Conservation (phyloP, 2,329 filamentous ascomycete species). For the Monosporascus sp. region DNA sequence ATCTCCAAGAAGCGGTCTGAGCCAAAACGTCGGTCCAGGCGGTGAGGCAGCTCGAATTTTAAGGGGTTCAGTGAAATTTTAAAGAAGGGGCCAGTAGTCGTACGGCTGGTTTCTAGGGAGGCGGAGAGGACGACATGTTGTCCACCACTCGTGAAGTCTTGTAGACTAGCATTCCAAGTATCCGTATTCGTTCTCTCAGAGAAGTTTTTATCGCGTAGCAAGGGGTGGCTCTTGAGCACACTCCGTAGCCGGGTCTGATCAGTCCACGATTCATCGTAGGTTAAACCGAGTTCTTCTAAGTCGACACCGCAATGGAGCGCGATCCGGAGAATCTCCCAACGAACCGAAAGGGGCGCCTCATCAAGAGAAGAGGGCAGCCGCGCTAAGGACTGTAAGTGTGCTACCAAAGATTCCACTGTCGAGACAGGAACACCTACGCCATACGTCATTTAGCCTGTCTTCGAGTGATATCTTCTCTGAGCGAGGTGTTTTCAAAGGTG, state of each 20-base stretch:
- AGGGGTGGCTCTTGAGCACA: conserved; percentile 31
- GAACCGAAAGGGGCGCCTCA: conserved; percentile 41
- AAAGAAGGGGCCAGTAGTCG: conserved; percentile 36
- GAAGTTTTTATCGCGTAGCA: conserved; percentile 40
- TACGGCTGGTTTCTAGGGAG: conserved; percentile 32
- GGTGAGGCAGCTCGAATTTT: conserved; percentile 43
- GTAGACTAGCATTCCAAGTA: conserved; percentile 42
- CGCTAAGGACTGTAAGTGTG: conserved; percentile 9
- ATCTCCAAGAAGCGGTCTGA: conserved; percentile 55
- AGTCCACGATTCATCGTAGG: conserved; percentile 35
- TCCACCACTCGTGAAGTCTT: conserved; percentile 27
- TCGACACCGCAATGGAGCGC: conserved; percentile 41
- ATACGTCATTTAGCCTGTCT: conserved; percentile 21
- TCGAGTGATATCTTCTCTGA: background rate
- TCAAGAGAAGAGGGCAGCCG: conserved; percentile 34
- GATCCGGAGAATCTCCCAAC: conserved; percentile 49
- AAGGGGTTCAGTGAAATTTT: conserved; percentile 43
- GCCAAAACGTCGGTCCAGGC: conserved; percentile 51
- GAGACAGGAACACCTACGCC: conserved; percentile 19
- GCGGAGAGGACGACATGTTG: conserved; percentile 40
- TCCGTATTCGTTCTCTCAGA: conserved; percentile 40
- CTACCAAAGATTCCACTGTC: background rate
- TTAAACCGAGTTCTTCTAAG: conserved; percentile 28
- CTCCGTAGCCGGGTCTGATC: conserved; percentile 40
- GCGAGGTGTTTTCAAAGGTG: background rate